Evolutionary conservation across 2,329 filamentous ascomycete species (phyloP), one percentile per base, ranked within the genome.

Genomic region (Escovopsis sp.): DNA sequence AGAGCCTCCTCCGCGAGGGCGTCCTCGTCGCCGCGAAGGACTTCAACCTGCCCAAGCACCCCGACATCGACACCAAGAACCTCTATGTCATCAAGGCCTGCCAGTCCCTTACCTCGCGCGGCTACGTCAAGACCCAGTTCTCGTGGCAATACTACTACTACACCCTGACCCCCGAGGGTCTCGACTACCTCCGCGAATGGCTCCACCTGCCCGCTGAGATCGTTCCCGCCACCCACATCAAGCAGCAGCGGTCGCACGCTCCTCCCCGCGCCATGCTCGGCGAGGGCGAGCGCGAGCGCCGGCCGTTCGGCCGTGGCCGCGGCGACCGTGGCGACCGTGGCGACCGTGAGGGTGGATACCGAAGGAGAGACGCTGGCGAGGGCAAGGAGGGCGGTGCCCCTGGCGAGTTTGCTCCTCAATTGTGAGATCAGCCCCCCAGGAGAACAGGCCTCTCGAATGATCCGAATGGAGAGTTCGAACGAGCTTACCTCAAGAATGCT

Each of bases 101-200:
- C 70, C 90, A 98, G 75, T 98, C 90, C 48, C 79, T 98, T 61
- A 93, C 79, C 72, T 94, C 87, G 54, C 88, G 90, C 64, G 88
- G 88, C 63, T 96, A 84, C 68, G 78, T 98, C 70, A 98, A 98
- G 84, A 98, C 90, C 56, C 90, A 92, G 69, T 98, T 98, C 82
- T 94, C 86, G 51, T 94, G 86, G 86, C 86, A 94, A 71, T 94
- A 87, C 77, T 94, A 96, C 81, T 98, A 98, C 83, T 98, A 98
- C 80, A 94, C 90, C 68, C 80, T 98, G 68, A 94, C 88, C 64
- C 84, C 87, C 60, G 87, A 96, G 76, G 90, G 90, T 70, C 88
- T 98, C 64, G 88, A 96, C 74, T 98, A 98, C 78, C 87, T 98
- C 65, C 88, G 90, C 63, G 90, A 98, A 76, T 98, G 90, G 90